Evolutionary conservation across 139 green algal genomes (phyloP), one percentile per base, ranked within the genome.

Genomic region (Chlorella sorokiniana): DNA sequence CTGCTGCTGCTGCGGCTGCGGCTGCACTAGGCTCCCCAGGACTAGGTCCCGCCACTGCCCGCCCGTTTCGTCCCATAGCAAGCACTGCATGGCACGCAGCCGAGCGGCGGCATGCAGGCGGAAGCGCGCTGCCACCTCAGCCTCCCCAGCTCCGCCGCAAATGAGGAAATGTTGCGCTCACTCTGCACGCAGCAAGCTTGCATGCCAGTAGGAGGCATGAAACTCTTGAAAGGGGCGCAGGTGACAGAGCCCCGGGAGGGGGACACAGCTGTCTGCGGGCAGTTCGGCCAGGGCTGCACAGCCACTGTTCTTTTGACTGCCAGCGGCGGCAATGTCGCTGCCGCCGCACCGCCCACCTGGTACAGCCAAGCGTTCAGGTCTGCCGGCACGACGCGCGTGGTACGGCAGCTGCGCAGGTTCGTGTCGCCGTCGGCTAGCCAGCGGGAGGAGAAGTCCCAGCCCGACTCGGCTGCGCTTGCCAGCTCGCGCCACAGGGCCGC

Each of bases 331-430:
- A 61, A 20, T 5, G 52, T 22, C 6, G 25, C 8, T 25, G n/a
- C n/a, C n/a, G n/a, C n/a, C n/a, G n/a, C n/a, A n/a, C n/a, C n/a
- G n/a, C 71, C 1, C 59, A 65, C 80, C 80, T 85, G 83, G 44
- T 90, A 92, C 62, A 99, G 83, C 59, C 93, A 94, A 8, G 91
- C 92, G 83, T 99, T 99, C 20, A 99, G 90, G 81, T 99, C 96
- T 0, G 87, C 92, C 9, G 96, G 96, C 3, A 98, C 52, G n/a
- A 98, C 86, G 31, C 82, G 83, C 9, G 95, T 98, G 48, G 93
- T 98, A 18, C 54, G n/a, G 52, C 73, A 79, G 73, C 73, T 79
- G 73, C 87, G 84, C 18, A 95, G 93, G 35, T 79, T n/a, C n/a
- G n/a, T 92, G 25, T 27, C 35, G 42, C 96, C 79, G 63, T 91